Conservation (phyloP, 2,329 filamentous ascomycete genomes). For the Zymoseptoria ardabiliae region DNA sequence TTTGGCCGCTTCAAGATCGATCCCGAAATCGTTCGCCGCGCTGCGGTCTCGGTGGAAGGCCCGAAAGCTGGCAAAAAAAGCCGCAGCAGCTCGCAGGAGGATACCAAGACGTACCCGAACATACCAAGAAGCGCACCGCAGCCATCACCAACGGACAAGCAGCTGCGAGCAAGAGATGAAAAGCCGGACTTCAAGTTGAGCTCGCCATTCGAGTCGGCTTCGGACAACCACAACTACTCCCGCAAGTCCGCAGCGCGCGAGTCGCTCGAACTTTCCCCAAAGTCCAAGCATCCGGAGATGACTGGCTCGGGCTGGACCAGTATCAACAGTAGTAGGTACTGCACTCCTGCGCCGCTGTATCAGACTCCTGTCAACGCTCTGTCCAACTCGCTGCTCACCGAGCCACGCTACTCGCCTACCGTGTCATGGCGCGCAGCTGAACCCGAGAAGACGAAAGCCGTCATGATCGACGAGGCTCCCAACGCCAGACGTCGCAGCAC, state of each 20-base stretch:
- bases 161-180: slow-evolving; percentile 7
- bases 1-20: slow-evolving; percentile 44
- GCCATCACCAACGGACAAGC: not conserved
- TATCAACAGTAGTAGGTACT: slow-evolving; percentile 18
- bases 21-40: slow-evolving; percentile 32
- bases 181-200: slow-evolving; percentile 19
- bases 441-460: not conserved
- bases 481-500: not conserved
- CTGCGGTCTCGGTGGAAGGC: slow-evolving; percentile 30
- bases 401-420: slow-evolving; percentile 15
- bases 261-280: slow-evolving; percentile 26
- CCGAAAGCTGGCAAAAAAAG: slow-evolving; percentile 24
- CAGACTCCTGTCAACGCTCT: slow-evolving; percentile 8
- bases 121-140: slow-evolving; percentile 17
- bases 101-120: slow-evolving; percentile 1
- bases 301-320: slow-evolving; percentile 18
- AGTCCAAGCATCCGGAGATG: slow-evolving; percentile 13
- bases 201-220: slow-evolving; percentile 20
- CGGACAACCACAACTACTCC: slow-evolving; percentile 9
- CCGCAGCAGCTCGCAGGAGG: slow-evolving; percentile 10
- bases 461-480: not conserved
- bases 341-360: slow-evolving; percentile 1
- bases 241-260: slow-evolving; percentile 8
- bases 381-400: slow-evolving; percentile 13
- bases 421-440: slow-evolving; percentile 17